phyloP scores from a whole-genome alignment of 2,329 filamentous ascomycete genomes.

The Colletotrichum abscissum region DNA sequence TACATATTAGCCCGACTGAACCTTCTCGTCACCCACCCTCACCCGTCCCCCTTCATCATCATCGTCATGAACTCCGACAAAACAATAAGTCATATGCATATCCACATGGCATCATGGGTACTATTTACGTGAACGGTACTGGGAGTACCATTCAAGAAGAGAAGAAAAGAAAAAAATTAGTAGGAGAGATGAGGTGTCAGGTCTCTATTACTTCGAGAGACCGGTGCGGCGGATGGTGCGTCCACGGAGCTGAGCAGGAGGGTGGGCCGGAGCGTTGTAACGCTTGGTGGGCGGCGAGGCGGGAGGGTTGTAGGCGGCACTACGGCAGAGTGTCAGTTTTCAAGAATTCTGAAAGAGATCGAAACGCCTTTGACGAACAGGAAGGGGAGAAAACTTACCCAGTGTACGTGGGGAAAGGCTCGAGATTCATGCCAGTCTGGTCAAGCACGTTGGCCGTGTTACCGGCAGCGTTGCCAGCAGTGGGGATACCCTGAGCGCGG shows the following conservation, averaged over 20 bases:
- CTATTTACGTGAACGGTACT: constrained; percentile 29
- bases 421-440: constrained; percentile 61
- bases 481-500: constrained; percentile 57
- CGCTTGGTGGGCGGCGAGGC: background rate
- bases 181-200: background rate
- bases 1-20: constrained; percentile 16
- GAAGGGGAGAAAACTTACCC: constrained; percentile 52
- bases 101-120: constrained; percentile 28
- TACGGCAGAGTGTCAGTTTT: constrained; percentile 6
- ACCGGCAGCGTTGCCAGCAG: constrained; percentile 74
- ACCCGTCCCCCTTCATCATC: background rate
- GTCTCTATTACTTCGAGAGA: background rate
- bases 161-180: background rate
- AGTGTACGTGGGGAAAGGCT: constrained; percentile 56
- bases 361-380: background rate
- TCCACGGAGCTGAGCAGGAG: constrained; percentile 19
- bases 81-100: background rate
- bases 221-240: constrained; percentile 10
- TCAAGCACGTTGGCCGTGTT: constrained; percentile 68
- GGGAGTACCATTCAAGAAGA: background rate
- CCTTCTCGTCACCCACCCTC: no score
- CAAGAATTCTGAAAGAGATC: background rate
- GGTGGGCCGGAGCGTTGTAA: background rate
- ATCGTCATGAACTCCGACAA: background rate
- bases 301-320: constrained; percentile 16